Evolutionary conservation across 1,284 basidiomycete species (phyloP).

Genomic region (Cutaneotrichosporon mucoides): DNA sequence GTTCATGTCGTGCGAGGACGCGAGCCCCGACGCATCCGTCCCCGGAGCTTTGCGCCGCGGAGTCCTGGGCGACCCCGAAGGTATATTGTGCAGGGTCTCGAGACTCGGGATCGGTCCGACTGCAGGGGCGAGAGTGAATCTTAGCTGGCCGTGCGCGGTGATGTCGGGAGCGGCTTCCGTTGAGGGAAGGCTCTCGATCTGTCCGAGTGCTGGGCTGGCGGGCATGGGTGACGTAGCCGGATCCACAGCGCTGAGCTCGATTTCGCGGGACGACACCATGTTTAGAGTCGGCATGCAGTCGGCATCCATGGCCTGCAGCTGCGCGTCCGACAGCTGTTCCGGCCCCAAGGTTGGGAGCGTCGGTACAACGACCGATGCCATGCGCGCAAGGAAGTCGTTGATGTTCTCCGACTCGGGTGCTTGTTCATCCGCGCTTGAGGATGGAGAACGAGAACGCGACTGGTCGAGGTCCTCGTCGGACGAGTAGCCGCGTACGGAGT

Average conservation of each 20-base stretch:
- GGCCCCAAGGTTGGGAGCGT: not conserved
- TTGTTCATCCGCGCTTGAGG: not conserved
- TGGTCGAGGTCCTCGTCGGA: constrained; percentile 15
- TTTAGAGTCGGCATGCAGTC: no score
- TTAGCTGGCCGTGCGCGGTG: not conserved
- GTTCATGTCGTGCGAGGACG: no score
- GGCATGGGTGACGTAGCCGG: no score
- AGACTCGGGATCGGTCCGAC: not conserved
- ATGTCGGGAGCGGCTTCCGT: not conserved
- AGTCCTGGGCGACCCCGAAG: not conserved
- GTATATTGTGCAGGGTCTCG: not conserved
- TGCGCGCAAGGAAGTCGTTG: constrained; percentile 14
- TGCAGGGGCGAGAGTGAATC: not conserved
- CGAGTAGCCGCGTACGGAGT: constrained; percentile 35
- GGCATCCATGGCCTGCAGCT: not conserved
- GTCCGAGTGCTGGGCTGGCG: no score
- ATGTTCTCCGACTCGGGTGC: not conserved
- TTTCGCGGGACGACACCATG: no score
- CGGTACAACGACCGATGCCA: not conserved
- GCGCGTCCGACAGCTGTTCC: not conserved
- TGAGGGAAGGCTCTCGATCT: not conserved
- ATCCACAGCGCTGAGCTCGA: no score
- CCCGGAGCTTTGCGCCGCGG: not conserved
- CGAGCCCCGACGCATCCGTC: not conserved
- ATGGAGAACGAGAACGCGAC: not conserved